Base-by-base conservation (phyloP, 495 filamentous ascomycete species). In the Talaromyces trachyspermus region DNA sequence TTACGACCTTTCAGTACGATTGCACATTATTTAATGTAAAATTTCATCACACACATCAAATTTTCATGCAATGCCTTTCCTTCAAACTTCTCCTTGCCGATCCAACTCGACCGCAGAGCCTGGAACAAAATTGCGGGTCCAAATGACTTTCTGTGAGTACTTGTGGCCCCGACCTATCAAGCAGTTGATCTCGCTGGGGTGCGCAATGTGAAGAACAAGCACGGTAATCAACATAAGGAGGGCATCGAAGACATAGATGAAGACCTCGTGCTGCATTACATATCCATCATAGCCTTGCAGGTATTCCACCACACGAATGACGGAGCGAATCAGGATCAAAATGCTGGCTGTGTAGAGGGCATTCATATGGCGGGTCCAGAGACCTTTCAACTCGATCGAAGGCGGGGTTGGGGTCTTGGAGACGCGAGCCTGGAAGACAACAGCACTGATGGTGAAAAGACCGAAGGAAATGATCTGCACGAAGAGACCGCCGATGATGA, bases 291-390 rank as follows among this genome's bases (percentile, higher is more conserved):
- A 60, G 0, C 84, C 81, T 58, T 76, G 61, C 0, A 73, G 15
- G 47, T 80, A 88, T 65, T 87, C 84, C 9, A 81, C 61, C 15
- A 81, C 65, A 24, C 84, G 70, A 52, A 84, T 75, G 7, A 85
- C 48, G 9, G 69, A 77, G 3, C 84, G 72, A 2, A 84, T 54
- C 43, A 86, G 49, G 49, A 88, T 84, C 5, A 85, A 58, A 1
- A 54, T 55, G 45, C 69, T 75, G 7, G 66, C 63, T 0, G 36
- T 45, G 56, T 84, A 86, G 2, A 85, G 65, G 20, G 73, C 60
- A 17, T 59, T 38, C 40, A 85, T 54, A 43, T 76, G 65, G 24
- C 61, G 64, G 48, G 57, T 52, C 83, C 83, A 86, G 33, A 0
- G 62, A 60, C 4, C 68, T 46, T 0, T 19, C 11, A 10, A 15